Evolutionary conservation across 345 rosid genomes (phyloP), one percentile per base, ranked within the genome.

Genomic region (Laguncularia racemosa): DNA sequence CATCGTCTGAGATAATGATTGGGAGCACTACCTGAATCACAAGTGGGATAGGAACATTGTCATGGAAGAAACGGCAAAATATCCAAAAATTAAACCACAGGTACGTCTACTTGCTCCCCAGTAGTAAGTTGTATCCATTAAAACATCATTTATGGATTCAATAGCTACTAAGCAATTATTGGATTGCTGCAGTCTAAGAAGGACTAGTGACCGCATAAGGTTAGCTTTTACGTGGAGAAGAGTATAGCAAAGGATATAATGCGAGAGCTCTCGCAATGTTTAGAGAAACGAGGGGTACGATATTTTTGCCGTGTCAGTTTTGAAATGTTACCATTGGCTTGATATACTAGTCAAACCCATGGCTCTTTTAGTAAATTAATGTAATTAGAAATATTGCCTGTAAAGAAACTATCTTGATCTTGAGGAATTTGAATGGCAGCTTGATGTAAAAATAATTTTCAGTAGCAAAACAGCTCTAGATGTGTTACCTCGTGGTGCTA

Each of bases 391-490:
- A n/a, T n/a, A n/a, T n/a, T 26, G 45, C 43, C 28, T 47, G 26
- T 48, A 58, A 5, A 44, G 0, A 14, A 47, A 45, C 6, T 46
- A 13, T n/a, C 18, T n/a, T 58, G 4, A 3, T 58, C 43, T 58
- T 58, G 14, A 3, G 50, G 17, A 50, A 44, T 14, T 45, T 33
- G n/a, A 12, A 18, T 38, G 40, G 57, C 52, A 91, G 98, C 76
- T 91, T 63, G 95, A 76, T 62, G 80, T 82, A 56, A 91, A 91
- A 71, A 71, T 91, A 70, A 69, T n/a, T 88, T 47, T 84, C 70
- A 88, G 96, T 69, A 80, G 78, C 20, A 95, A 85, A 16, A 73
- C 58, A 17, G 98, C 85, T 54, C 68, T 91, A 60, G 98, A 91
- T 65, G 76, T 91, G 43, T 78, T 91, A 49, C 95, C 98, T 46